These are phyloP conservation scores for Fagus crenata DNA, from an alignment of 306 rosid species.

Conservation along the genomic window DNA sequence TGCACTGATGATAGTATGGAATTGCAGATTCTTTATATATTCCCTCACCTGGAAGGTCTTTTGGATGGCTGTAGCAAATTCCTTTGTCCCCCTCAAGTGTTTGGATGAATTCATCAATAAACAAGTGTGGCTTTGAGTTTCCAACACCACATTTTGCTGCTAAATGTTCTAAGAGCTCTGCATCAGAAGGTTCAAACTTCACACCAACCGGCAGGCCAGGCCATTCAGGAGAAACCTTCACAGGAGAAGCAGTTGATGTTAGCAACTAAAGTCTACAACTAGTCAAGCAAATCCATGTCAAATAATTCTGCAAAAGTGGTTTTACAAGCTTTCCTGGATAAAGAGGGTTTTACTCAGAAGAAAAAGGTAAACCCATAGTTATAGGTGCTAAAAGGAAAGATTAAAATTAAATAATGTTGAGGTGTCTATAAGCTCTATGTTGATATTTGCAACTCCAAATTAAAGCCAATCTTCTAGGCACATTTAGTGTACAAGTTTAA, in stretches of 20 bases:
- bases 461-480: background rate
- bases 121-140: constrained; percentile 49
- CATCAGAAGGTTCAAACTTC: constrained; percentile 88
- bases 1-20: background rate
- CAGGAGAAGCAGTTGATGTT: constrained; percentile 26
- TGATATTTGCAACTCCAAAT: constrained; percentile 16
- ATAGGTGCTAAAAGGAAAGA: background rate
- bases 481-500: constrained; percentile 4
- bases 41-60: constrained; percentile 82
- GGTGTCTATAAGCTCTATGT: no score
- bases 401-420: background rate
- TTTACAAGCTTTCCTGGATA: background rate
- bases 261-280: constrained; percentile 11
- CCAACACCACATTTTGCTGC: constrained; percentile 74
- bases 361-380: background rate
- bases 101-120: constrained; percentile 77
- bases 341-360: background rate
- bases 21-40: background rate
- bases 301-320: background rate
- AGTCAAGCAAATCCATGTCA: constrained; percentile 20
- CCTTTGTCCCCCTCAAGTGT: constrained; percentile 69
- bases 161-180: constrained; percentile 67
- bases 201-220: constrained; percentile 92
- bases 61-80: constrained; percentile 82
- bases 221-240: constrained; percentile 76